Evolutionary conservation across 352 stramenopile genomes (phyloP).

Genomic region (Phytopythium montanum): DNA sequence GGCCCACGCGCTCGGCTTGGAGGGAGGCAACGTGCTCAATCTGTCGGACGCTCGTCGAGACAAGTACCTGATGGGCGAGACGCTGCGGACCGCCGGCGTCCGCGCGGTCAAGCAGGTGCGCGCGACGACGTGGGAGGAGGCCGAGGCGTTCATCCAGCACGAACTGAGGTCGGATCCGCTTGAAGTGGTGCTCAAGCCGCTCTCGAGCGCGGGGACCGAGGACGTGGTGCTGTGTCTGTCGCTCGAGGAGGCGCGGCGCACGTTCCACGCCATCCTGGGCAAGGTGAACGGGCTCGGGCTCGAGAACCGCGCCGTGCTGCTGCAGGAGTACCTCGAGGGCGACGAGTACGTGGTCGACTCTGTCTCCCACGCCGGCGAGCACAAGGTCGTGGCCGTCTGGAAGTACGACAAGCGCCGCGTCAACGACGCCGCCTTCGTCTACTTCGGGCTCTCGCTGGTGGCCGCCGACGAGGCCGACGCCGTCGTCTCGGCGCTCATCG

Average conservation of each 20-base stretch:
- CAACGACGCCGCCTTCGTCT: constrained; percentile 95
- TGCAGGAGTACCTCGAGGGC: constrained; percentile 94
- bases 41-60: constrained; percentile 64
- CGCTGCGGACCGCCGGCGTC: constrained; percentile 69
- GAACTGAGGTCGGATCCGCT: constrained; percentile 64
- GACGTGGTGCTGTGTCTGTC: constrained; percentile 82
- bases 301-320: constrained; percentile 76
- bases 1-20: constrained; percentile 76
- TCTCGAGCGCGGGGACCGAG: constrained; percentile 73
- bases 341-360: constrained; percentile 97
- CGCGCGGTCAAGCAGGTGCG: constrained; percentile 91
- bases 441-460: constrained; percentile 85
- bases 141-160: constrained; percentile 64
- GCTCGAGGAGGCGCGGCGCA: constrained; percentile 66
- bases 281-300: constrained; percentile 88
- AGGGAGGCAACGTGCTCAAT: constrained; percentile 74
- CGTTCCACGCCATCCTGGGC: constrained; percentile 82
- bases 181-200: constrained; percentile 90
- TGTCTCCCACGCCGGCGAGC: constrained; percentile 88
- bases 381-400: constrained; percentile 96
- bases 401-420: constrained; percentile 97
- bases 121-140: constrained; percentile 69
- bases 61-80: constrained; percentile 90
- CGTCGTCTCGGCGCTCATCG: constrained; percentile 76
- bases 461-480: constrained; percentile 35